Evolutionary conservation across 164 flowering plant genomes (phyloP).

Genomic region (Euptelea pleiosperma): DNA sequence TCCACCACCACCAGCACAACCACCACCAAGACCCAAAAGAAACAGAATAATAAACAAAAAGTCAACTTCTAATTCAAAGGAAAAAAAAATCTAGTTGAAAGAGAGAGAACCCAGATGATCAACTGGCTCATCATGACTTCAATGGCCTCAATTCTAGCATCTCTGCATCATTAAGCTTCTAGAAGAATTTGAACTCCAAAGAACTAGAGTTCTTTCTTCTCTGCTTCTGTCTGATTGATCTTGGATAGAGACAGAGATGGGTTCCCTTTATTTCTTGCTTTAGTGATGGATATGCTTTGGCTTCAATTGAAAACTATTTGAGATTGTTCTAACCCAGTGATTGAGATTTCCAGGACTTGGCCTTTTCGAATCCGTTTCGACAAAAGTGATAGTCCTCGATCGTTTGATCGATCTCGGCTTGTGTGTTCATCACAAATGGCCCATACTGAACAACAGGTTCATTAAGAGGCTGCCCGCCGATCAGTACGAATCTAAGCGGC

Average conservation of each 20-base stretch:
- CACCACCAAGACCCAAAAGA: too few species aligned
- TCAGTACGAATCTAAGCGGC: constrained; percentile 56
- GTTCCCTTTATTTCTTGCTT: neutral
- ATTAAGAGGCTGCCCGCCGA: constrained; percentile 77
- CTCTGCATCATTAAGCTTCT: too few species aligned
- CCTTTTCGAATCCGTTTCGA: constrained; percentile 83
- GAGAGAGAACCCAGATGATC: neutral
- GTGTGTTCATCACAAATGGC: constrained; percentile 95
- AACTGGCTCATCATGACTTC: too few species aligned
- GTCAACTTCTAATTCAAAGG: neutral
- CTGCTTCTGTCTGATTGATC: too few species aligned
- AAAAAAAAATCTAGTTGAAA: neutral
- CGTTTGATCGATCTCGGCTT: constrained; percentile 70
- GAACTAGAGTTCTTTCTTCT: too few species aligned
- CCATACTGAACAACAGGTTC: constrained; percentile 84
- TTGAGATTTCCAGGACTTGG: constrained; percentile 69
- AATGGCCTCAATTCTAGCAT: too few species aligned
- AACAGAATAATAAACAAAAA: too few species aligned
- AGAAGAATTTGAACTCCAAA: too few species aligned
- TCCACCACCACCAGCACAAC: too few species aligned
- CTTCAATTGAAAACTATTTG: neutral
- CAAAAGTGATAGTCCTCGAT: constrained; percentile 58
- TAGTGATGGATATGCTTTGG: neutral
- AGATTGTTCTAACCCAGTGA: neutral
- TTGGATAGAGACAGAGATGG: too few species aligned